phyloP scores from a whole-genome alignment of 2,329 filamentous ascomycete genomes.

The Penicillium sp. region DNA sequence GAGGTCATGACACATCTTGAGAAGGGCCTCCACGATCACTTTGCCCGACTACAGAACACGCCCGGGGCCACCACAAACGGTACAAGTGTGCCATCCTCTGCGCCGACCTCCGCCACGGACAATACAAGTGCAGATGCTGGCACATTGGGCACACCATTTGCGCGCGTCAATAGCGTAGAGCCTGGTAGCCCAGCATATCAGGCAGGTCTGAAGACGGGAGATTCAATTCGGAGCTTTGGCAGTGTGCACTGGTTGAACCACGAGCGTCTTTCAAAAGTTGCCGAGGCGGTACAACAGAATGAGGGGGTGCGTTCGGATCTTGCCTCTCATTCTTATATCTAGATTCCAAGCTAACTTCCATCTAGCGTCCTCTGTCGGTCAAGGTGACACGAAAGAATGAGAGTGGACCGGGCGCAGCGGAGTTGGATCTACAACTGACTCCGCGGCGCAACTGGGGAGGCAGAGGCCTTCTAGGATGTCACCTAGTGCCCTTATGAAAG shows the following conservation, averaged over 20 bases:
- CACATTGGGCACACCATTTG: slow-evolving; percentile 67
- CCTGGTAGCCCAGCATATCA: slow-evolving; percentile 74
- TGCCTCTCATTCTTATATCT: neutral
- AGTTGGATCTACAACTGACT: slow-evolving; percentile 69
- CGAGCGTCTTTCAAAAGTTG: slow-evolving; percentile 79
- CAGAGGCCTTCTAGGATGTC: slow-evolving; percentile 83
- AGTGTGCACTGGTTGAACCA: slow-evolving; percentile 80
- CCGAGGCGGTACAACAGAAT: slow-evolving; percentile 84
- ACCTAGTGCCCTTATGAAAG: slow-evolving; percentile 72
- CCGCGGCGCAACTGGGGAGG: slow-evolving; percentile 86
- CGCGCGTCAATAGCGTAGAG: slow-evolving; percentile 82
- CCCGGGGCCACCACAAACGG: slow-evolving; percentile 38
- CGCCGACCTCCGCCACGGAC: slow-evolving; percentile 19
- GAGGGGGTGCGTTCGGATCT: slow-evolving; percentile 66
- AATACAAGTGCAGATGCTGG: slow-evolving; percentile 24
- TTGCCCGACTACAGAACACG: slow-evolving; percentile 66
- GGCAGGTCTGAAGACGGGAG: slow-evolving; percentile 76
- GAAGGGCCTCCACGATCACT: slow-evolving; percentile 81
- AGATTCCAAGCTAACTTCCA: neutral
- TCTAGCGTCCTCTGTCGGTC: slow-evolving; percentile 67
- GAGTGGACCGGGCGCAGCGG: slow-evolving; percentile 44
- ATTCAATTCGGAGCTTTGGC: slow-evolving; percentile 82
- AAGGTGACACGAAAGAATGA: slow-evolving; percentile 56
- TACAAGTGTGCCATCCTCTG: slow-evolving; percentile 24
- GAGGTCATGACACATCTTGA: slow-evolving; percentile 81